phyloP scores from a whole-genome alignment of 2,329 filamentous ascomycete genomes.

The Emmonsia crescens region DNA sequence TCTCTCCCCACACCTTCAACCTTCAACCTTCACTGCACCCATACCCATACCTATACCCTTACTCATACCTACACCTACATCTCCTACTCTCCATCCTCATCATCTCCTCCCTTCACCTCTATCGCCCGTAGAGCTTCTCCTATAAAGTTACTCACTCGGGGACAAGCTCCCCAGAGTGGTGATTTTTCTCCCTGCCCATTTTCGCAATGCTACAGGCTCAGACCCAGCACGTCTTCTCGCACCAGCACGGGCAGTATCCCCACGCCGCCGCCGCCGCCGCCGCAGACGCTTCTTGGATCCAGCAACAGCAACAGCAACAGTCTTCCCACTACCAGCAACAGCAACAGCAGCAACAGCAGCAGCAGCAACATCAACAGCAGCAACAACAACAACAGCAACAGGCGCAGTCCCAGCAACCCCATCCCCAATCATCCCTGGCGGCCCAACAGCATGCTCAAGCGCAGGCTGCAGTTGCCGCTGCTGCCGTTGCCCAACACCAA shows the following conservation, averaged over 20 bases:
- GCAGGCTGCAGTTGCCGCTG: constrained; percentile 35
- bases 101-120: not conserved
- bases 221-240: constrained; percentile 52
- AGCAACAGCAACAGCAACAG: constrained; percentile 27
- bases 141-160: not conserved
- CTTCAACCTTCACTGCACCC: not conserved
- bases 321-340: constrained; percentile 27
- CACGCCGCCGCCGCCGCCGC: constrained; percentile 32
- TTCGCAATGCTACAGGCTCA: constrained; percentile 38
- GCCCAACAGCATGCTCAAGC: constrained; percentile 35
- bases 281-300: constrained; percentile 33
- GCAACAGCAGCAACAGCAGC: constrained; percentile 34
- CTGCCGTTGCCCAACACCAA: constrained; percentile 36
- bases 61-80: not conserved
- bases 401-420: constrained; percentile 25
- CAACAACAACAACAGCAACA: constrained; percentile 20
- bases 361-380: constrained; percentile 32
- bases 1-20: not conserved
- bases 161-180: constrained; percentile 1
- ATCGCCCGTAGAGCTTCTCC: not conserved
- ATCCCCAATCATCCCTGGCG: constrained; percentile 23
- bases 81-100: not conserved
- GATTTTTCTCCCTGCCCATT: constrained; percentile 8
- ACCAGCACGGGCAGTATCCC: constrained; percentile 43
- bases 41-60: not conserved